A percentile compares a stretch with the other conserved stretches of the same genome.
Conservation (phyloP, 2,329 filamentous ascomycete genomes). For the Albophoma yamanashiensis region DNA sequence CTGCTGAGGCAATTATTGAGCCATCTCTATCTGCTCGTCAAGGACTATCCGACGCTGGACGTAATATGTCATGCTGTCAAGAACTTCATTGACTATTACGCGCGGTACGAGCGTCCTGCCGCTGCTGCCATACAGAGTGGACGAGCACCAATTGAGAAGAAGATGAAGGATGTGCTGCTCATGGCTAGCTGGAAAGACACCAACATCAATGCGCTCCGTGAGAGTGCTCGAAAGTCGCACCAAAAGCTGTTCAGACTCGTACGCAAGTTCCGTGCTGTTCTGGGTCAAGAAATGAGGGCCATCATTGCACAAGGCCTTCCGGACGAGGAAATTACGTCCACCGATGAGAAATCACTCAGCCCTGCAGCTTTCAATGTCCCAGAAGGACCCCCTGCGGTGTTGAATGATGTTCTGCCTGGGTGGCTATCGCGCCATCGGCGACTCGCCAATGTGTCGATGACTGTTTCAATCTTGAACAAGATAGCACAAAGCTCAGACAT, state of each 20-base stretch:
- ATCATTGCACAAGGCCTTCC: constrained; percentile 52
- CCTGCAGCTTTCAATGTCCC: constrained; percentile 4
- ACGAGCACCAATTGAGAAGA: constrained; percentile 71
- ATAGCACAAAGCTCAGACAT: constrained; percentile 43
- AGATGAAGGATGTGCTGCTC: constrained; percentile 86
- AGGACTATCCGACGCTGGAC: constrained; percentile 47
- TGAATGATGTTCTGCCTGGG: constrained; percentile 19
- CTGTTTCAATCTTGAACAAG: constrained; percentile 63
- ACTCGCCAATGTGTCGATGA: constrained; percentile 59
- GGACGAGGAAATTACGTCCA: constrained; percentile 27
- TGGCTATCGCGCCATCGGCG: constrained; percentile 45
- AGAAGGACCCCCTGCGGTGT: constrained; percentile 6
- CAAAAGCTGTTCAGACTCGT: constrained; percentile 86
- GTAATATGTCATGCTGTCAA: constrained; percentile 53
- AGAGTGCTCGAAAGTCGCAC: constrained; percentile 85
- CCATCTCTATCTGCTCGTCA: constrained; percentile 52
- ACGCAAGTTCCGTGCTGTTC: constrained; percentile 72
- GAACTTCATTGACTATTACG: constrained; percentile 70
- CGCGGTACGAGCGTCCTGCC: constrained; percentile 57
- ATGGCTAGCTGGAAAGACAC: constrained; percentile 97
- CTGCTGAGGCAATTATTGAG: constrained; percentile 56
- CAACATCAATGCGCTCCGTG: constrained; percentile 79
- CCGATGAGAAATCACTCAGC: background rate
- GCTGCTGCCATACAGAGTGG: constrained; percentile 55
- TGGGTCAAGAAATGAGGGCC: constrained; percentile 64